Evolutionary conservation across 495 filamentous ascomycete genomes (phyloP).

Genomic region (Annulohypoxylon stygium): DNA sequence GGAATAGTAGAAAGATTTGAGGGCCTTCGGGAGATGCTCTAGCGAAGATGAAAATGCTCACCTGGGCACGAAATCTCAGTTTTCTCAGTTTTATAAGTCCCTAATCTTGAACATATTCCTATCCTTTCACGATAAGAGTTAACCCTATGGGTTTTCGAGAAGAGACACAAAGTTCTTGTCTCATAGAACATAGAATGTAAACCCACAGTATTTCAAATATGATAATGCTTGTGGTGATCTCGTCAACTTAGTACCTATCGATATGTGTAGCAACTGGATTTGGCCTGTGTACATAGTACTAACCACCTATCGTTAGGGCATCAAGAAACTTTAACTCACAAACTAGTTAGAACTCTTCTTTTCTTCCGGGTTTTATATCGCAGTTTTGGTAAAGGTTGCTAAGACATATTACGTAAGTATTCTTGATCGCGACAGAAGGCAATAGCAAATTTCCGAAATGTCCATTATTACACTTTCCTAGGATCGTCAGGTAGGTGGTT

Average conservation of each 20-base stretch:
- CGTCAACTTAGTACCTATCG: background rate
- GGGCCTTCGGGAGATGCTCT: no score
- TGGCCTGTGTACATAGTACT: background rate
- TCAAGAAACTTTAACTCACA: background rate
- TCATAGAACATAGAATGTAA: background rate
- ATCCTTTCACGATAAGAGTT: background rate
- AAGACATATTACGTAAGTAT: background rate
- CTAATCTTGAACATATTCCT: background rate
- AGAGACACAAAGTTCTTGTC: background rate
- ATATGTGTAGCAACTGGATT: background rate
- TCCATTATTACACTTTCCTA: conserved; percentile 20
- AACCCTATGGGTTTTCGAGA: background rate
- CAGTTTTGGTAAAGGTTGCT: background rate
- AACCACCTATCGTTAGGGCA: background rate
- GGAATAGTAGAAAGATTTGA: background rate
- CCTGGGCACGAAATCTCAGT: no score
- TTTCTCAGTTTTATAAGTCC: background rate
- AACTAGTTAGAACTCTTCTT: background rate
- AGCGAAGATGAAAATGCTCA: no score
- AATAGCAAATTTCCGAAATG: conserved; percentile 28
- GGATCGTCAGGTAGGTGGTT: conserved; percentile 19
- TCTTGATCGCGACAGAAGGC: background rate
- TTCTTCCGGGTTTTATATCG: no score
- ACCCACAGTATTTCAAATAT: background rate
- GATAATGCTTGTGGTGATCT: background rate